A percentile compares a stretch with the other conserved stretches of the same genome.
These are phyloP conservation scores for Pittosporum tobira DNA, from an alignment of 129 eudicot genomes.

Conservation along the genomic window DNA sequence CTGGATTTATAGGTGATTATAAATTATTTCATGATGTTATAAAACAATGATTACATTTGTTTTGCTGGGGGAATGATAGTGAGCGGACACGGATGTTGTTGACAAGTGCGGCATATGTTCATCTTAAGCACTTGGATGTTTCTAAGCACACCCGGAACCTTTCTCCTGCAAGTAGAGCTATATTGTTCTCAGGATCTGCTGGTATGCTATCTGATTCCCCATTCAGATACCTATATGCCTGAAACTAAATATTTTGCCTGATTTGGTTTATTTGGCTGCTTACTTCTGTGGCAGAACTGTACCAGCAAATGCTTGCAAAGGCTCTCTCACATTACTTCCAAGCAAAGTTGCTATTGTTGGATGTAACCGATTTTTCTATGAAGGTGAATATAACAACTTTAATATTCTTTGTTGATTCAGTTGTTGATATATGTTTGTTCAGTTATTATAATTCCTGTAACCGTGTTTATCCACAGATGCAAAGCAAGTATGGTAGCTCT, in stretches of 20 bases:
- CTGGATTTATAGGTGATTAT: constrained; percentile 1
- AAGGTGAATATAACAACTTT: constrained; percentile 36
- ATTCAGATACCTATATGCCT: neutral
- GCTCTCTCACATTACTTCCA: constrained; percentile 81
- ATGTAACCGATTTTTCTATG: constrained; percentile 63
- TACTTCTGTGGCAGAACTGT: constrained; percentile 40
- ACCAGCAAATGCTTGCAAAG: constrained; percentile 76
- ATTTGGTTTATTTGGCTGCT: constrained; percentile 7
- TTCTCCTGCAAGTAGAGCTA: constrained; percentile 84
- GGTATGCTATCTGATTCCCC: constrained; percentile 37
- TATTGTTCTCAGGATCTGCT: constrained; percentile 83
- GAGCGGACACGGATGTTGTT: constrained; percentile 64
- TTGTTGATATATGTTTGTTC: constrained; percentile 2
- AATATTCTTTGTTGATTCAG: constrained; percentile 1
- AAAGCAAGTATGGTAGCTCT: constrained; percentile 70
- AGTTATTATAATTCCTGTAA: constrained; percentile 29
- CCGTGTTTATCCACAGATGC: constrained; percentile 51
- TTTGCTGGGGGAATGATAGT: constrained; percentile 40
- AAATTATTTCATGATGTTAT: constrained; percentile 5
- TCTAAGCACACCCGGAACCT: constrained; percentile 79
- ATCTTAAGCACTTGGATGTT: constrained; percentile 72
- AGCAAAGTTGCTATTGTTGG: constrained; percentile 73
- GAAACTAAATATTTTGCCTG: constrained; percentile 4
- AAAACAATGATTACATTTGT: constrained; percentile 4
- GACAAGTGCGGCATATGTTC: constrained; percentile 94